phyloP scores from a whole-genome alignment of 2,329 filamentous ascomycete genomes.

The Dothideomycetes sp. region DNA sequence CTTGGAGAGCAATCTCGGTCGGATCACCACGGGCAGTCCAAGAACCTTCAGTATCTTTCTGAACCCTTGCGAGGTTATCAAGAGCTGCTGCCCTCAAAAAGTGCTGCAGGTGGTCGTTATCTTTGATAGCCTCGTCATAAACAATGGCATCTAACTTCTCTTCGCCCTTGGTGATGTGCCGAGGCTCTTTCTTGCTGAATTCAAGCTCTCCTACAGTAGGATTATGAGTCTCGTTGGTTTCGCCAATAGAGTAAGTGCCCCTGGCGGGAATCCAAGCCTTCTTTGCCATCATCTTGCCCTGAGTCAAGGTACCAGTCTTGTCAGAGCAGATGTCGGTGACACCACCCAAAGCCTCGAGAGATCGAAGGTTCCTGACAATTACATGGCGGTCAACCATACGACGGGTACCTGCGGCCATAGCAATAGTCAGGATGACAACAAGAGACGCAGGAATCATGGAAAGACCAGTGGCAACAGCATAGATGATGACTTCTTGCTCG shows the following conservation, averaged over 20 bases:
- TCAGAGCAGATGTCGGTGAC: conserved; percentile 57
- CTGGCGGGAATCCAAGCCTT: conserved; percentile 52
- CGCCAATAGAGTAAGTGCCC: conserved; percentile 53
- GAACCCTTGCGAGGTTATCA: conserved; percentile 56
- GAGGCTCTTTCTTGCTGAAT: conserved; percentile 15
- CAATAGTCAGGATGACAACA: conserved; percentile 31
- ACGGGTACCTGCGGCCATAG: conserved; percentile 49
- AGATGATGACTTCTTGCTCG: conserved; percentile 53
- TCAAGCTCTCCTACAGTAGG: conserved; percentile 53
- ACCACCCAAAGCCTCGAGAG: conserved; percentile 55
- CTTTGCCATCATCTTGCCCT: conserved; percentile 54
- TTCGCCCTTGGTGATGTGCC: conserved; percentile 13
- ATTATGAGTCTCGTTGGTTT: conserved; percentile 49
- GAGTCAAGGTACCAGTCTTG: conserved; percentile 54
- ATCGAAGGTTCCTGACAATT: conserved; percentile 56
- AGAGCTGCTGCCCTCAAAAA: conserved; percentile 56
- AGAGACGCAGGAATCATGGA: conserved; percentile 52
- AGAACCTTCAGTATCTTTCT: conserved; percentile 43
- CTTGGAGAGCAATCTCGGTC: conserved; percentile 66
- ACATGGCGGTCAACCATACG: conserved; percentile 57
- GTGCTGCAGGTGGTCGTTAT: conserved; percentile 5
- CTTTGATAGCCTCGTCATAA: conserved; percentile 10
- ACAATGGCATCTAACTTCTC: conserved; percentile 9
- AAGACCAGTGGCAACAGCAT: conserved; percentile 53
- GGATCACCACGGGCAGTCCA: conserved; percentile 60